Evolutionary conservation across 495 filamentous ascomycete species (phyloP), one percentile per base, ranked within the genome.

Genomic region (Neurospora discreta): DNA sequence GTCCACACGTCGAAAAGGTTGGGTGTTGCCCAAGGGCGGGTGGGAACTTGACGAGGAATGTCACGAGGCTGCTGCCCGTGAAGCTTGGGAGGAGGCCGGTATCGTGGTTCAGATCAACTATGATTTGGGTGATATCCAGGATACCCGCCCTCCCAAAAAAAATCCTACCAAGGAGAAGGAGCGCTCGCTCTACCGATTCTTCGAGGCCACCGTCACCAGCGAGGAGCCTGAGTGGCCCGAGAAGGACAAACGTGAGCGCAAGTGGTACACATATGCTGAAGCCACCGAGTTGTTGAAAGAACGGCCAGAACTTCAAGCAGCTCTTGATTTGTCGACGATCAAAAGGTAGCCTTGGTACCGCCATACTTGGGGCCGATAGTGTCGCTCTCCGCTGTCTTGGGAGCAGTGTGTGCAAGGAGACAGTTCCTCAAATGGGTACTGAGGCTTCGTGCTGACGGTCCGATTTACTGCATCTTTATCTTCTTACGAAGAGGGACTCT

Each of bases 51-150:
- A 99, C 82, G 95, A 99, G 82, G 86, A 85, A 73, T 87, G 85
- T 72, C 80, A 80, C 68, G 83, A 86, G 72, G 86, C 86, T 46
- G 87, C 85, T 41, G 83, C 83, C 70, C 85, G 95, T 72, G 95
- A 99, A 83, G 96, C 95, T 60, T 99, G 95, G 95, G 95, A 99
- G 83, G 95, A 99, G 83, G 95, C 93, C 69, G 95, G 95, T 75
- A 94, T 99, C 77, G 82, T 89, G 72, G 93, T 93, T 80, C 90
- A 86, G 39, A 89, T 98, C 77, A 88, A 88, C 71, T 88, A 89
- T 75, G 93, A 97, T 81, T 86, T 99, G 74, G 95, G 95, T 69
- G 84, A 90, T 72, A 95, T 99, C 77, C 82, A 88, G 70, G 95
- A 99, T 80, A 88, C 87, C 78, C 88, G 90, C 58, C 85, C 89